Conservation (phyloP, 805 yeast genomes). For the Candida fluviatilis region DNA sequence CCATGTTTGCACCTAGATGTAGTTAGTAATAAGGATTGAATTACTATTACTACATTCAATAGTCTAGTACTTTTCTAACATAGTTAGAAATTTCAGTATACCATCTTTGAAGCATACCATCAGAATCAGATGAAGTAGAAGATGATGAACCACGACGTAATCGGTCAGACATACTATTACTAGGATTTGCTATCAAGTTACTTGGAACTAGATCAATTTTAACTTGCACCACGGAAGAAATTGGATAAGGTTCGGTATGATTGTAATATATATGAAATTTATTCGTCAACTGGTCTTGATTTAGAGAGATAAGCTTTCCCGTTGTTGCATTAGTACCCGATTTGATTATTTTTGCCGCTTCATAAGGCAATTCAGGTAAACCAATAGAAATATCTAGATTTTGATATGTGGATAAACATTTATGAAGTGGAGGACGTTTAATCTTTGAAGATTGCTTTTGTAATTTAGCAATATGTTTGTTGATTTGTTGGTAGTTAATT, state of each 20-base stretch:
- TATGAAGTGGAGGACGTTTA: conserved; percentile 15
- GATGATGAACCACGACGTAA: not conserved
- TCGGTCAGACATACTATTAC: conserved; percentile 2
- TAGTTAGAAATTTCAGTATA: conserved; percentile 1
- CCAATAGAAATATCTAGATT: conserved; percentile 39
- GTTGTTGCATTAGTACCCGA: conserved; percentile 43
- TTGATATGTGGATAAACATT: conserved; percentile 28
- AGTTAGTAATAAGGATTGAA: conserved; percentile 2
- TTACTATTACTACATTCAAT: conserved; percentile 1
- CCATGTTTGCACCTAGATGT: not conserved
- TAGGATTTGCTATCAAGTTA: not conserved
- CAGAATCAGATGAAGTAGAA: not conserved
- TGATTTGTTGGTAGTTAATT: conserved; percentile 12
- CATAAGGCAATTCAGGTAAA: conserved; percentile 42
- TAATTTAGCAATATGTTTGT: not conserved
- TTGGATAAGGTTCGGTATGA: conserved; percentile 37
- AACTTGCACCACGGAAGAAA: conserved; percentile 13
- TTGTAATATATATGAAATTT: conserved; percentile 38
- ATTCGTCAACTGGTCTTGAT: conserved; percentile 39
- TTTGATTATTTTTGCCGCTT: conserved; percentile 33
- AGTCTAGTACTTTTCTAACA: not conserved
- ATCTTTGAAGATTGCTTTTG: conserved; percentile 1
- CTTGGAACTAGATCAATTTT: conserved; percentile 9
- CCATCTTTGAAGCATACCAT: not conserved
- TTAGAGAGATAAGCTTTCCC: conserved; percentile 49